Conservation (phyloP, 768 basidiomycete genomes). For the Hericium alpestre region DNA sequence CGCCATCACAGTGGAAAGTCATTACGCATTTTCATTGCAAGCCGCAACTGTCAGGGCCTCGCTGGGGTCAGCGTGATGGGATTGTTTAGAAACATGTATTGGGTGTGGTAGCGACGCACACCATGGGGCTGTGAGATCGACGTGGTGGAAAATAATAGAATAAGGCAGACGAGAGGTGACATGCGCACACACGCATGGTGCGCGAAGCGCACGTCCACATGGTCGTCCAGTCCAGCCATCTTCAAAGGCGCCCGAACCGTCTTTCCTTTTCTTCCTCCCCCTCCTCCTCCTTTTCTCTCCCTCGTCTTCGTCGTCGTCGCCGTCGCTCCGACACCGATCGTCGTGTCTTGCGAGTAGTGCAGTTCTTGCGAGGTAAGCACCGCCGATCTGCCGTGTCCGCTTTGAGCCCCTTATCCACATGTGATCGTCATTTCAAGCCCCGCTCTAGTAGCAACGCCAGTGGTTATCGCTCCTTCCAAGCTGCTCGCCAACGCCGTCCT, state of each 20-base stretch:
- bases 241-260: neutral
- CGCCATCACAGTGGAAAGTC: no score
- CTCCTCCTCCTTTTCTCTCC: neutral
- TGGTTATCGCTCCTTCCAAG: neutral
- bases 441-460: neutral
- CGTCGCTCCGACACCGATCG: neutral
- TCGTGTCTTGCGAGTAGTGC: neutral
- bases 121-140: no score
- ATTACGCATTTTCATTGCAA: no score
- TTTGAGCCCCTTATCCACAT: neutral
- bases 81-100: no score
- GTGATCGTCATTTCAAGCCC: neutral
- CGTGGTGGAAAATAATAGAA: neutral
- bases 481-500: neutral
- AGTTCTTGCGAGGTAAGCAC: neutral
- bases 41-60: no score
- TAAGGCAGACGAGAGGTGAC: neutral
- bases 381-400: neutral
- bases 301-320: neutral
- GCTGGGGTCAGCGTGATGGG: no score
- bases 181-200: neutral
- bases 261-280: neutral
- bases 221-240: neutral
- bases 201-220: neutral
- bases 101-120: no score